phyloP scores from a whole-genome alignment of 176 grass and related monocot species.

The Metroxylon sagu region DNA sequence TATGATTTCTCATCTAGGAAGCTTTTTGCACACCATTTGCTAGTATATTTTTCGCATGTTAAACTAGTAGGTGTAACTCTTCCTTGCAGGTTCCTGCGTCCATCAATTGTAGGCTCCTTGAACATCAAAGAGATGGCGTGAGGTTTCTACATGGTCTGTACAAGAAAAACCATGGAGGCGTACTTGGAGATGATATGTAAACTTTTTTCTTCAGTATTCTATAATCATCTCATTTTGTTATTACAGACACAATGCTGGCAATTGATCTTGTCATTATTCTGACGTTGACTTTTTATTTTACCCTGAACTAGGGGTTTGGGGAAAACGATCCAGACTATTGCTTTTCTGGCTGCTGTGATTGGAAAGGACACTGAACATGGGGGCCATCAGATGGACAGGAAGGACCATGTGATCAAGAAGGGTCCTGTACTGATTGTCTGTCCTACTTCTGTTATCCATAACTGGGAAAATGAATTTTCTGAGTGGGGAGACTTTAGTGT shows the following conservation, averaged over 20 bases:
- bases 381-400: slow-evolving; percentile 13
- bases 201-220: slow-evolving; percentile 17
- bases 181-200: slow-evolving; percentile 99
- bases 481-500: slow-evolving; percentile 72
- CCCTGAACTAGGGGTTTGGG: slow-evolving; percentile 70
- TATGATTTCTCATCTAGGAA: too few species aligned
- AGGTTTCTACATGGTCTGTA: slow-evolving; percentile 85
- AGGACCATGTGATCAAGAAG: slow-evolving; percentile 23
- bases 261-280: background rate
- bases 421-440: slow-evolving; percentile 75
- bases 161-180: slow-evolving; percentile 80
- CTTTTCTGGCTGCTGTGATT: slow-evolving; percentile 69
- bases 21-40: too few species aligned
- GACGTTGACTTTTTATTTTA: slow-evolving; percentile 11
- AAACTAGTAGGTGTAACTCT: background rate
- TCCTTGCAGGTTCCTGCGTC: slow-evolving; percentile 64
- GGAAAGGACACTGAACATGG: slow-evolving; percentile 43
- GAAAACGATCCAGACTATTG: slow-evolving; percentile 96
- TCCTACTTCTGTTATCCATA: slow-evolving; percentile 81
- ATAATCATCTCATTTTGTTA: background rate
- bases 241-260: background rate
- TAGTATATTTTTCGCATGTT: too few species aligned
- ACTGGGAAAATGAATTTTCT: slow-evolving; percentile 96
- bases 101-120: slow-evolving; percentile 76
- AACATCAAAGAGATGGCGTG: slow-evolving; percentile 76